Conservation (phyloP, 768 basidiomycete genomes). For the Mycena amicta region DNA sequence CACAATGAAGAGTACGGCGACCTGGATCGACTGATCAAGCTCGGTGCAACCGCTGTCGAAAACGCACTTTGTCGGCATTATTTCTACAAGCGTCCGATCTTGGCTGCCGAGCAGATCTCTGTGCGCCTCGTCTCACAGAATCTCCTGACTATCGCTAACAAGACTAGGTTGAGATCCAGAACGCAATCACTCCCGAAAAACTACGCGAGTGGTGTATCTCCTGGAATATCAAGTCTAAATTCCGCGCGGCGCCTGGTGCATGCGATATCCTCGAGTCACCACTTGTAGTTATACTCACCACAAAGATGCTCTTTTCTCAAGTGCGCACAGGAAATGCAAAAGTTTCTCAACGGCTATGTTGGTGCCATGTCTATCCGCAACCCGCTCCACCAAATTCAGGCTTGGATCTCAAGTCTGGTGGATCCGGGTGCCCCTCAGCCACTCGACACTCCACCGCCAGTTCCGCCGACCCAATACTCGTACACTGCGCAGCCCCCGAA, state of each 20-base stretch:
- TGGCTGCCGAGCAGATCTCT: constrained; percentile 43
- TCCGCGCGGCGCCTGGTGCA: constrained; percentile 49
- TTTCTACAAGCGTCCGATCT: constrained; percentile 47
- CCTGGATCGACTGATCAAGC: constrained; percentile 57
- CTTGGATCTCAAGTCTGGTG: constrained; percentile 62
- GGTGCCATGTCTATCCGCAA: constrained; percentile 67
- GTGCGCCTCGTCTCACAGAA: constrained; percentile 33
- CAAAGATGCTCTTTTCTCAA: background rate
- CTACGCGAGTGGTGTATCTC: constrained; percentile 51
- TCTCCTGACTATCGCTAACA: background rate
- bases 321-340: constrained; percentile 50
- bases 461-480: constrained; percentile 7
- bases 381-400: constrained; percentile 50
- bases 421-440: constrained; percentile 43
- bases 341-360: constrained; percentile 62
- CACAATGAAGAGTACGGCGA: constrained; percentile 57
- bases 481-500: constrained; percentile 47
- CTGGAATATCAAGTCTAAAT: constrained; percentile 56
- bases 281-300: constrained; percentile 30
- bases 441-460: constrained; percentile 17
- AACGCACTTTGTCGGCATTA: constrained; percentile 54
- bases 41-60: constrained; percentile 57
- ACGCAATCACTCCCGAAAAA: constrained; percentile 39
- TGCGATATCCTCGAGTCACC: constrained; percentile 38
- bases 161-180: constrained; percentile 28